These are phyloP conservation scores for Raddia distichophylla DNA, from an alignment of 176 grass and related monocot species.

Conservation along the genomic window DNA sequence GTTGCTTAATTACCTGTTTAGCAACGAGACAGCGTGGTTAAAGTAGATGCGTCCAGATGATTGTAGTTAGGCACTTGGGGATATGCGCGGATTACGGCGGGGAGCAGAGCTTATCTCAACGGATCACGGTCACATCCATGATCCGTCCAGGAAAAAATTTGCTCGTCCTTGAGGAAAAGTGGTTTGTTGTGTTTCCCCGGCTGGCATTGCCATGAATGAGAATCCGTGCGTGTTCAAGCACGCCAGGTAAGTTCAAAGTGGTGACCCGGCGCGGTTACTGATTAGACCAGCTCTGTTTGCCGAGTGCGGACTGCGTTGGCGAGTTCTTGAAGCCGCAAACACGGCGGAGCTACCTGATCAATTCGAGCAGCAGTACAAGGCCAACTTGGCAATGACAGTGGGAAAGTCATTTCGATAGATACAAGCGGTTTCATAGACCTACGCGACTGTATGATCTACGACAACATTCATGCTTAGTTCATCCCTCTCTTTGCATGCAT, in stretches of 20 bases:
- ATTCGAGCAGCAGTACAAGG: not conserved
- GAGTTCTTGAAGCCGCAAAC: not conserved
- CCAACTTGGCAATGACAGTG: not conserved
- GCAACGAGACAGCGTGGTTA: slow-evolving; percentile 20
- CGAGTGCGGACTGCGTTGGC: not conserved
- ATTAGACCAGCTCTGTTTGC: not conserved
- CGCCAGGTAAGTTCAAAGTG: slow-evolving; percentile 44
- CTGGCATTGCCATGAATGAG: not conserved
- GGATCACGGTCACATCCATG: not conserved
- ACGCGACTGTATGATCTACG: too few species aligned
- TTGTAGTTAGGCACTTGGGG: slow-evolving; percentile 3
- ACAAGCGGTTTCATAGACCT: too few species aligned
- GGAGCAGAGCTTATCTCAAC: slow-evolving; percentile 33
- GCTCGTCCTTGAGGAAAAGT: not conserved
- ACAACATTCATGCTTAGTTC: too few species aligned
- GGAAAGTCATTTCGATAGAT: too few species aligned
- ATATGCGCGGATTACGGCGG: not conserved
- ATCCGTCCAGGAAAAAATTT: not conserved
- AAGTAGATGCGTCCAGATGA: not conserved
- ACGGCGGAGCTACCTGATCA: not conserved
- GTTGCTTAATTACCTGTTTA: not conserved
- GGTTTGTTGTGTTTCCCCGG: not conserved
- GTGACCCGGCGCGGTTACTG: not conserved
- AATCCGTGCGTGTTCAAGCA: slow-evolving; percentile 41
- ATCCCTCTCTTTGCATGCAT: too few species aligned